phyloP scores from a whole-genome alignment of 108 stramenopile species.

The Pseudonitzschia pungens region DNA sequence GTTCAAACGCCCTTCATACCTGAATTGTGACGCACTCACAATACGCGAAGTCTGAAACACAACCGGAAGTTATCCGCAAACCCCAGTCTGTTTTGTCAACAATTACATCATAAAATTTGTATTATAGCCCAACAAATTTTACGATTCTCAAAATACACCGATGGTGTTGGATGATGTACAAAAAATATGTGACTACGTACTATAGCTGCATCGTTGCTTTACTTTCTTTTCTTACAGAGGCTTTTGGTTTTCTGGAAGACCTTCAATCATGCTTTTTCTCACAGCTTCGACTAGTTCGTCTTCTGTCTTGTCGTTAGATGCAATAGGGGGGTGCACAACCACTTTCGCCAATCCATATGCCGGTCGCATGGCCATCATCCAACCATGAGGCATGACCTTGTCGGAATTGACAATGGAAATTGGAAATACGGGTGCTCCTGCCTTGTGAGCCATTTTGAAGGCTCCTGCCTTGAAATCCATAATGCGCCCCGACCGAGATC shows the following conservation, averaged over 20 bases:
- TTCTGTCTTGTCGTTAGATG: slow-evolving; percentile 75
- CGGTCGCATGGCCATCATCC: slow-evolving; percentile 80
- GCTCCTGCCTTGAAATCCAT: slow-evolving; percentile 87
- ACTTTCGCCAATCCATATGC: slow-evolving; percentile 50
- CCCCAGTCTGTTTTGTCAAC: too few species aligned
- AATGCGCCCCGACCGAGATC: slow-evolving; percentile 67
- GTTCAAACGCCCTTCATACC: too few species aligned
- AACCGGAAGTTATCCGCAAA: too few species aligned
- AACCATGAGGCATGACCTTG: slow-evolving; percentile 67
- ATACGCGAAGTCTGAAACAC: too few species aligned
- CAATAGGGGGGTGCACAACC: slow-evolving; percentile 77
- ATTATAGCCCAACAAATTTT: too few species aligned
- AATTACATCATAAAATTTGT: too few species aligned
- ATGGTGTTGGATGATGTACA: too few species aligned
- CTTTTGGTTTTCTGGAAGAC: slow-evolving; percentile 72
- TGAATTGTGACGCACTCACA: too few species aligned
- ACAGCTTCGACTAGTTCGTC: slow-evolving; percentile 77
- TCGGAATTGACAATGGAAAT: slow-evolving; percentile 70
- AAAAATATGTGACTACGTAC: too few species aligned
- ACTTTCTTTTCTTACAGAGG: slow-evolving; percentile 18
- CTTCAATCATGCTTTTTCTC: slow-evolving; percentile 61
- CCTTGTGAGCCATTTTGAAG: slow-evolving; percentile 90
- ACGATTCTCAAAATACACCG: too few species aligned
- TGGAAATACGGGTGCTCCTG: slow-evolving; percentile 78
- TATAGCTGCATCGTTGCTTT: background rate